Conservation (phyloP, 192 early-diverging fungal species). For the Phlyctochytrium bullatum region DNA sequence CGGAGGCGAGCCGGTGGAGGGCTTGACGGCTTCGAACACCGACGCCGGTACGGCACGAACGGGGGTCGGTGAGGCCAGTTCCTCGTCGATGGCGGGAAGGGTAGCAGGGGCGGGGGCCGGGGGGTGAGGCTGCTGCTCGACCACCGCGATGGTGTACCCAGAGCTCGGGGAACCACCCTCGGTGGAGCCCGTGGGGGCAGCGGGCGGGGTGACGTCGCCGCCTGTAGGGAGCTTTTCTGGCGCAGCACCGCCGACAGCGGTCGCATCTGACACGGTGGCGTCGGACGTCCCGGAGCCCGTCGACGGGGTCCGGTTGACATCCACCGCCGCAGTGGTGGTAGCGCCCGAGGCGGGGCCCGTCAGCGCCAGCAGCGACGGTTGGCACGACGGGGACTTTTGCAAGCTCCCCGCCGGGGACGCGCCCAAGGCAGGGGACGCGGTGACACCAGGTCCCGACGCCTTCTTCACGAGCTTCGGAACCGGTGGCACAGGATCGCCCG, state of each 20-base stretch:
- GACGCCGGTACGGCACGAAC: not conserved
- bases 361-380: not conserved
- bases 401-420: not conserved
- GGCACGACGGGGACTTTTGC: not conserved
- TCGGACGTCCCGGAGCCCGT: no score
- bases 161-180: no score
- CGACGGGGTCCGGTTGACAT: not conserved
- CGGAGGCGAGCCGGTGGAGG: not conserved
- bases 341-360: not conserved
- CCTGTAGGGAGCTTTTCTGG: no score
- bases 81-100: not conserved
- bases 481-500: not conserved
- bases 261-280: no score
- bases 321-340: not conserved
- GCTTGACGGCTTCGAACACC: not conserved
- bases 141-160: no score
- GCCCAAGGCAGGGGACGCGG: not conserved
- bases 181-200: no score
- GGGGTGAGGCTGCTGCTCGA: no score
- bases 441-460: not conserved
- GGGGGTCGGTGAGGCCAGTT: not conserved
- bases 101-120: not conserved
- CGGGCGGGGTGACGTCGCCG: no score
- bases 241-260: no score
- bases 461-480: not conserved